Evolutionary conservation across 2,329 filamentous ascomycete genomes (phyloP).

Genomic region (Pyrenophora seminiperda): DNA sequence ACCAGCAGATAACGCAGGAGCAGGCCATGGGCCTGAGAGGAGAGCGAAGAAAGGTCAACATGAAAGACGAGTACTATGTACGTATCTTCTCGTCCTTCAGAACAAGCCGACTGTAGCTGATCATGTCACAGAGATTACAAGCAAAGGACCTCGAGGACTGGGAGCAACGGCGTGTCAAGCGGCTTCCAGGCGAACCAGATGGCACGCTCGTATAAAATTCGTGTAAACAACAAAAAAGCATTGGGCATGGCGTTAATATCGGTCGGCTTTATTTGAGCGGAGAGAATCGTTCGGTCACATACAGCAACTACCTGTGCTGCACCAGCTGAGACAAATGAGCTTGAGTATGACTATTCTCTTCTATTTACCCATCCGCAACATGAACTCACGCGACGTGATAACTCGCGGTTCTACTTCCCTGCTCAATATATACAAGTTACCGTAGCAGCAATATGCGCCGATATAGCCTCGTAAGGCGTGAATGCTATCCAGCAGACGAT

Average conservation of each 20-base stretch:
- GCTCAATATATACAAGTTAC: slow-evolving; percentile 12
- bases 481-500: slow-evolving; percentile 7
- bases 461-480: slow-evolving; percentile 13
- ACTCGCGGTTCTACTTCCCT: slow-evolving; percentile 12
- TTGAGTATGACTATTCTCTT: slow-evolving; percentile 2
- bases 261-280: background rate
- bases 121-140: slow-evolving; percentile 66
- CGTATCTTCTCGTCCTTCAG: slow-evolving; percentile 45
- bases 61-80: slow-evolving; percentile 87
- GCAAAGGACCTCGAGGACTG: slow-evolving; percentile 93
- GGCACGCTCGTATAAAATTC: slow-evolving; percentile 66
- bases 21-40: slow-evolving; percentile 84
- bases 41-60: slow-evolving; percentile 71
- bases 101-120: slow-evolving; percentile 11
- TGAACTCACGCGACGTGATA: slow-evolving; percentile 12
- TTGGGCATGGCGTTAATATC: slow-evolving; percentile 8
- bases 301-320: too few relatives aligned
- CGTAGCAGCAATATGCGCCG: slow-evolving; percentile 6
- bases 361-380: slow-evolving; percentile 8
- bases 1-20: slow-evolving; percentile 81
- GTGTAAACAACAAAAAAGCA: background rate
- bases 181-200: slow-evolving; percentile 87
- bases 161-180: slow-evolving; percentile 94
- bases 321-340: background rate
- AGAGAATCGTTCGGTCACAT: too few relatives aligned